Evolutionary conservation across 2,329 filamentous ascomycete species (phyloP).

Genomic region (Alternaria angustiovoidea): DNA sequence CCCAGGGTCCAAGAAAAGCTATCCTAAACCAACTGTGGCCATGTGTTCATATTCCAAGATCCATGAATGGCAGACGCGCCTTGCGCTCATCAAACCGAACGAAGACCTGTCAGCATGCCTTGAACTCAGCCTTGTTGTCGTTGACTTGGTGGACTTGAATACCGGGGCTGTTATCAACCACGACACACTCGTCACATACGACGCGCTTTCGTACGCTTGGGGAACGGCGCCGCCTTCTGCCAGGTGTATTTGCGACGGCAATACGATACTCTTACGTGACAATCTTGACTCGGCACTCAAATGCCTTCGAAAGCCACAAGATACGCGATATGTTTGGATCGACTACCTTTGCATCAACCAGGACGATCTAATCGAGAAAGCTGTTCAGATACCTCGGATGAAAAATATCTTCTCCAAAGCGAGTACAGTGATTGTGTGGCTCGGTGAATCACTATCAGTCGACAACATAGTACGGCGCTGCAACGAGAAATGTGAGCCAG

Average conservation of each 20-base stretch:
- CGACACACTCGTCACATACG: background rate
- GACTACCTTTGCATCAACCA: background rate
- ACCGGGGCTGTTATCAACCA: background rate
- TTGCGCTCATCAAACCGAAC: background rate
- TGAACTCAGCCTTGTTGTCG: background rate
- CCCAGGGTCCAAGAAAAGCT: background rate
- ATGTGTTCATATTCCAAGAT: background rate
- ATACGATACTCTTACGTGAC: background rate
- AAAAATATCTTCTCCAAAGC: background rate
- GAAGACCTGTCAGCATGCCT: accelerated
- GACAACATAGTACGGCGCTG: too few species aligned
- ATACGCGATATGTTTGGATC: background rate
- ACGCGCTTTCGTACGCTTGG: background rate
- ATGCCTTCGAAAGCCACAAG: background rate
- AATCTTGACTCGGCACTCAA: background rate
- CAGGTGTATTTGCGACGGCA: background rate
- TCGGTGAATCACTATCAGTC: background rate
- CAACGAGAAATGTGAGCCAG: too few species aligned
- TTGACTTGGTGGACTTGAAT: background rate
- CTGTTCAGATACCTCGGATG: background rate
- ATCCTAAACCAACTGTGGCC: background rate
- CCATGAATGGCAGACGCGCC: background rate
- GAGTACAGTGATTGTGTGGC: background rate
- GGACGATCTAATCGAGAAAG: background rate
- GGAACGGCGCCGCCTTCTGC: background rate